Evolutionary conservation across 768 basidiomycete genomes (phyloP), one percentile per base, ranked within the genome.

Genomic region (Gloeophyllum trabeum): DNA sequence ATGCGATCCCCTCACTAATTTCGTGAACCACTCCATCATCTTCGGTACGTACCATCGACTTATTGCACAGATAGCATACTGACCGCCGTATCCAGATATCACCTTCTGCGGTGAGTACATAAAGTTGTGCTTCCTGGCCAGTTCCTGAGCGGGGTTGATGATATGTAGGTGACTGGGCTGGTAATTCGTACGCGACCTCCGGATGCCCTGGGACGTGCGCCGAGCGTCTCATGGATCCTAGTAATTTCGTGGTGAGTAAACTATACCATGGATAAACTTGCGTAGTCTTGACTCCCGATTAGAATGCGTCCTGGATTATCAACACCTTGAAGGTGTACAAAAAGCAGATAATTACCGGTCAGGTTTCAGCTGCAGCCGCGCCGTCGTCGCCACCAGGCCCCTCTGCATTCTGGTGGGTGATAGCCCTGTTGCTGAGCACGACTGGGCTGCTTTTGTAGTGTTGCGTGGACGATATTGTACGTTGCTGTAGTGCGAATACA

Each of bases 221-320:
- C 16, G 68, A 71, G 7, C 66, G 66, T 43, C 55, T 88, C 26
- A 75, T 69, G 68, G 66, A 85, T 53, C 84, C 86, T 1, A 53
- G 54, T 2, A 87, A 86, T 55, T 88, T 88, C 50, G 76, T 70
- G 53, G 85, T 79, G 60, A 40, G 78, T 59, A 18, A 28, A 18
- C 25, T 23, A n/a, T 5, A 20, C 14, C 12, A 19, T 35, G n/a
- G n/a, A n/a, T n/a, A n/a, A n/a, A n/a, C n/a, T n/a, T n/a, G n/a
- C n/a, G n/a, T n/a, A n/a, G n/a, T n/a, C n/a, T n/a, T n/a, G n/a
- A n/a, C n/a, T n/a, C n/a, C n/a, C n/a, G n/a, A n/a, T 7, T 39
- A 87, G 84, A 86, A 86, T 56, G 83, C 85, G 0, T 72, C 79
- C 0, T 88, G 86, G 84, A 75, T 69, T 47, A 87, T 89, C 52